Evolutionary conservation across 768 basidiomycete genomes (phyloP).

Genomic region (Leccinum truebloodii): DNA sequence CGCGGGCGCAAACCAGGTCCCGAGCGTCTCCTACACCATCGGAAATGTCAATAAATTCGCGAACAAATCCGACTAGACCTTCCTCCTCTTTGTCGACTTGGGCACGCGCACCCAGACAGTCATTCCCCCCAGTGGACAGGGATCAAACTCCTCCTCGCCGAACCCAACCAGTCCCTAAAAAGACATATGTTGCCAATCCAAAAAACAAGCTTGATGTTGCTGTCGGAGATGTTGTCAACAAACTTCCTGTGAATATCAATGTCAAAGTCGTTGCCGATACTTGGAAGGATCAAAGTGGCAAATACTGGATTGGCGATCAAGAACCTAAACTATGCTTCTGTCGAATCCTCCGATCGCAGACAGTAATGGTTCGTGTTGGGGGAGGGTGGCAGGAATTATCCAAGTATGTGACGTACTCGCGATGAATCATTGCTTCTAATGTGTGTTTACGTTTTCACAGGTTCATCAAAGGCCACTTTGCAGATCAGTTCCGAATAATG

Average conservation of each 20-base stretch:
- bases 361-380: conserved; percentile 95
- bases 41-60: conserved; percentile 53
- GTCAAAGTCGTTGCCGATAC: conserved; percentile 78
- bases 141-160: conserved; percentile 50
- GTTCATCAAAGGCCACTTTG: conserved; percentile 86
- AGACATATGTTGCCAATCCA: conserved; percentile 84
- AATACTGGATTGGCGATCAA: conserved; percentile 94
- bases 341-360: conserved; percentile 85
- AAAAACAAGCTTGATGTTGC: conserved; percentile 91
- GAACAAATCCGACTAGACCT: conserved; percentile 44
- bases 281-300: conserved; percentile 92
- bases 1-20: conserved; percentile 46
- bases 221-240: conserved; percentile 90
- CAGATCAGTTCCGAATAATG: conserved; percentile 75
- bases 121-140: conserved; percentile 48
- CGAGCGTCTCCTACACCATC: conserved; percentile 64
- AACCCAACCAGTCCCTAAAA: conserved; percentile 43
- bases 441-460: conserved; percentile 39
- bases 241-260: conserved; percentile 81
- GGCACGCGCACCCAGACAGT: conserved; percentile 68
- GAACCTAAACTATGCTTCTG: conserved; percentile 91
- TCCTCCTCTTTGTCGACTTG: conserved; percentile 58
- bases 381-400: conserved; percentile 94
- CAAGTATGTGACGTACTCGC: conserved; percentile 53
- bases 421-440: neutral